Conservation (phyloP, 2,329 filamentous ascomycete species). For the Helotiales sp. region DNA sequence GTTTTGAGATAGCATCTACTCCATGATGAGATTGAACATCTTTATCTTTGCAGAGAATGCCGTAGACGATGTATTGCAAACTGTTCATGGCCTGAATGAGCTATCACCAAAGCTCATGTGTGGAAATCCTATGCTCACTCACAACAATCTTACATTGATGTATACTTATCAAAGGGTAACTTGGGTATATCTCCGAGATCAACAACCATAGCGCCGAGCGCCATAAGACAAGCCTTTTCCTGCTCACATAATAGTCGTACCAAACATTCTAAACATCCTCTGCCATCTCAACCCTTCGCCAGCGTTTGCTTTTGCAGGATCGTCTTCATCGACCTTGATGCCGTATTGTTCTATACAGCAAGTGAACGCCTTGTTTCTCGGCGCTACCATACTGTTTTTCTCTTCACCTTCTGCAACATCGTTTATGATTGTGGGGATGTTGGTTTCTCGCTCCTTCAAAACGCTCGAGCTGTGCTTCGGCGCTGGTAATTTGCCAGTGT, state of each 20-base stretch:
- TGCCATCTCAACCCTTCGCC: constrained; percentile 55
- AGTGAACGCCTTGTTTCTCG: constrained; percentile 58
- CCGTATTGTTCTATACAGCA: constrained; percentile 76
- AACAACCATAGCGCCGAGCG: neutral
- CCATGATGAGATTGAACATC: no score
- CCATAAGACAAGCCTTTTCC: neutral
- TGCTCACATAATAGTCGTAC: constrained; percentile 54
- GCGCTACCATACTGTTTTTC: constrained; percentile 16
- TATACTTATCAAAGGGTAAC: no score
- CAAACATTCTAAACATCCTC: constrained; percentile 63
- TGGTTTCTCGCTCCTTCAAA: neutral
- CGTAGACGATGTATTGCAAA: no score
- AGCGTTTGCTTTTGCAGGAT: constrained; percentile 45
- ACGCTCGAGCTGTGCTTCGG: neutral
- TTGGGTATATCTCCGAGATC: neutral
- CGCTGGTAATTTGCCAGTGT: constrained; percentile 4
- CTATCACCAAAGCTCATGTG: no score
- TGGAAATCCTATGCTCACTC: no score
- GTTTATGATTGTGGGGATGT: neutral
- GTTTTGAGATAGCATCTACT: no score
- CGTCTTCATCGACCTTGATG: constrained; percentile 43
- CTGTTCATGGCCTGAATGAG: no score
- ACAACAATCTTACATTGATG: no score
- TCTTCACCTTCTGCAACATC: neutral
- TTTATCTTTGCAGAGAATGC: neutral